Evolutionary conservation across 176 grass and related monocot genomes (phyloP), one percentile per base, ranked within the genome.

Genomic region (Miscanthus lutarioriparius): DNA sequence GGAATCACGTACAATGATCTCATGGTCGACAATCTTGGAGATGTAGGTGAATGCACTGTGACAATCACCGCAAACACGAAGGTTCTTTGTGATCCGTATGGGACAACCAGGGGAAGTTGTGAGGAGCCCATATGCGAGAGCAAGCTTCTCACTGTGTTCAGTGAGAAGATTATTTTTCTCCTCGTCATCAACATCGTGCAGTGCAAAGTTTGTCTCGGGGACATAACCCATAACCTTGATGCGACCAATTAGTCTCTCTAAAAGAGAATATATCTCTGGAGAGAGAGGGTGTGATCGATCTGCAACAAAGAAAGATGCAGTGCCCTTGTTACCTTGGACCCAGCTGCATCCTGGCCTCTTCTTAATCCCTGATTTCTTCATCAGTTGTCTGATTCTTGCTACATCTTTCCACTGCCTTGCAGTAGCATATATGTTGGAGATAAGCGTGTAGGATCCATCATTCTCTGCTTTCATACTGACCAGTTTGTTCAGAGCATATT

Each of bases 371-470:
- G 77, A 85, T 30, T 83, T 91, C 74, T 86, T 94, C 92, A 94
- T 97, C 64, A 90, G 37, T 35, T 74, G 72, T 79, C 90, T 86
- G 80, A 92, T 94, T 83, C 87, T 91, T 13, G 92, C 86, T 27
- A 92, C 94, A 75, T 94, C 92, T 74, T 92, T 94, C 94, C 94
- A 97, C 8, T 40, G 90, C 79, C 86, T 63, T 76, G 81, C 92
- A 86, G 80, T 94, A 61, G 94, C 94, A 87, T 97, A 97, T 81
- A 94, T 92, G 71, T 97, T 97, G 43, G 94, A 97, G 44, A 97
- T 87, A 72, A 97, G 84, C 0, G 92, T 94, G 77, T 97, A 97
- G n/a, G 94, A 94, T 45, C 88, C 88, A 90, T 97, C 90, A 23
- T 92, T 94, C 73, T 90, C 90, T 27, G 88, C 84, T 76, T 92